Base-by-base conservation (phyloP, 805 yeast genomes). In the Priceomyces fermenticarens region DNA sequence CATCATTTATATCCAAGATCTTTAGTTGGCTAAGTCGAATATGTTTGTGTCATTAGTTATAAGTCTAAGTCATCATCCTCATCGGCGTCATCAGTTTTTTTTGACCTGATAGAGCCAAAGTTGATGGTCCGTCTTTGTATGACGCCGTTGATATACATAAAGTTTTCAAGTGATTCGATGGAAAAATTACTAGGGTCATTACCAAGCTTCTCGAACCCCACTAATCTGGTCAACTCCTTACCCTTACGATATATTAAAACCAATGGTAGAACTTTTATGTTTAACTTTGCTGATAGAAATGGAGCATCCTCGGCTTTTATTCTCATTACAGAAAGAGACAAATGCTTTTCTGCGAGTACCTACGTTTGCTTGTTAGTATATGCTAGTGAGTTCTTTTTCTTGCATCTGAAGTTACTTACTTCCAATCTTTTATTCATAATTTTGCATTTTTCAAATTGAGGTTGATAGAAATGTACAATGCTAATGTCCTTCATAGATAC, bases 171-270 rank as follows among this genome's bases (percentile, higher is more conserved):
- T 2, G 67, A 52, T 32, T 67, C 72, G 7, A 75, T 50, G 2
- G 67, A 53, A 49, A 83, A 80, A 31, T 67, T 73, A 38, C 72
- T 69, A 3, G 70, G 63, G 37, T 72, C 63, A 28, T 56, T 52
- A 23, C 80, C 76, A 33, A 87, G 62, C 26, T 75, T 73, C 39
- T 81, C 82, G 52, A 88, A 83, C 4, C 96, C 96, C 4, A 86
- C 72, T 4, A 86, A 53, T 45, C 87, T 63, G 10, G 73, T 70
- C 3, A 67, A 55, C 50, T 85, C 91, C 33, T 70, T 60, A 1
- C 90, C 90, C 29, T 74, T 65, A 10, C 63, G 65, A 53, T 82
- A 88, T 7, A 80, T 67, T 2, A 84, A 60, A 2, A 87, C 80
- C 48, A 81, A 82, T 0, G 96, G 96, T 4, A 88, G 66, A 9